These are phyloP conservation scores for Plasmodium ovale DNA, from an alignment of 169 alveolate genomes.

Conservation along the genomic window DNA sequence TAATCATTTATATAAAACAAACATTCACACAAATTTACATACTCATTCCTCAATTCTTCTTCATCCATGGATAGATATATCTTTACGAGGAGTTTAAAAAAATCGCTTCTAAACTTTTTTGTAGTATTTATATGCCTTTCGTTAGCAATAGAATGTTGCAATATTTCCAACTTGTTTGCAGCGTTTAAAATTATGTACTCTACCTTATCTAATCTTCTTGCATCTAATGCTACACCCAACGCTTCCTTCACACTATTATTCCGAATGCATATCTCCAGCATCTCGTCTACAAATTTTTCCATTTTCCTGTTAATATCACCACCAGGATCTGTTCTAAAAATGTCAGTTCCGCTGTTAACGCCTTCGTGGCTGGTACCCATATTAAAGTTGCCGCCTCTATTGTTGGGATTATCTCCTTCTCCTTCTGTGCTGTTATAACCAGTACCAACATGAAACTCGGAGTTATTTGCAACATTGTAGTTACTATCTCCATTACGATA, in stretches of 20 bases:
- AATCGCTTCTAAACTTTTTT: slow-evolving; percentile 59
- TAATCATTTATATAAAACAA: slow-evolving; percentile 89
- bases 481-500: not conserved
- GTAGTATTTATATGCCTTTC: slow-evolving; percentile 60
- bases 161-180: slow-evolving; percentile 62
- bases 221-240: slow-evolving; percentile 96
- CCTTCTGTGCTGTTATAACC: not conserved
- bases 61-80: slow-evolving; percentile 36
- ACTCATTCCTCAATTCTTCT: slow-evolving; percentile 80
- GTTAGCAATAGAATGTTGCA: slow-evolving; percentile 54
- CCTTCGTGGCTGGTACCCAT: not conserved
- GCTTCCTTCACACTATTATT: slow-evolving; percentile 92
- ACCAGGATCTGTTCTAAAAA: slow-evolving; percentile 61
- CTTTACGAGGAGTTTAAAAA: slow-evolving; percentile 39
- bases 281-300: slow-evolving; percentile 90
- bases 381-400: not conserved
- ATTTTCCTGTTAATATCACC: slow-evolving; percentile 86
- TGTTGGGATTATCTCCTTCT: slow-evolving; percentile 5
- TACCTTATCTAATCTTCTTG: slow-evolving; percentile 93
- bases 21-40: slow-evolving; percentile 87
- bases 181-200: slow-evolving; percentile 85
- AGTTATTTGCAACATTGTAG: not conserved
- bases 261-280: slow-evolving; percentile 90
- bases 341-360: slow-evolving; percentile 13
- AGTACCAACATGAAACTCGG: not conserved